A percentile compares a stretch with the other conserved stretches of the same genome.
phyloP scores from a whole-genome alignment of 1,284 basidiomycete genomes.

The Leccinum proximum region DNA sequence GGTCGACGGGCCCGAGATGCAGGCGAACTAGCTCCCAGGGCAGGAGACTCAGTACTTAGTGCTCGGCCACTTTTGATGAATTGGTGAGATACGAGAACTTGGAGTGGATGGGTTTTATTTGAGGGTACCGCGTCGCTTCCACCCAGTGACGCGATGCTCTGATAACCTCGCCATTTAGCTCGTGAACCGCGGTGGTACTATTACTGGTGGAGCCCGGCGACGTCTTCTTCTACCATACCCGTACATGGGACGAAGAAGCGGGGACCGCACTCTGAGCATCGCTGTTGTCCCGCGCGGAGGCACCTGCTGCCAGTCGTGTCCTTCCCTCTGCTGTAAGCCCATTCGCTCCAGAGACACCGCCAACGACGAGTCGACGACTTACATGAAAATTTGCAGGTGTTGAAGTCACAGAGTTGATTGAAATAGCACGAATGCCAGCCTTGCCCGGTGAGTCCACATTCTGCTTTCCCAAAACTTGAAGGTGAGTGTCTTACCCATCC shows the following conservation, averaged over 20 bases:
- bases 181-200: slow-evolving; percentile 11
- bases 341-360: not conserved
- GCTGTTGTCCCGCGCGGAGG: slow-evolving; percentile 2
- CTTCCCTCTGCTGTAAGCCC: not conserved
- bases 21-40: slow-evolving; percentile 12
- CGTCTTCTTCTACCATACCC: slow-evolving; percentile 33
- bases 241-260: slow-evolving; percentile 19
- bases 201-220: slow-evolving; percentile 12
- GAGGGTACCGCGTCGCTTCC: slow-evolving; percentile 9
- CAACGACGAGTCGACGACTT: not conserved
- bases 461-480: not conserved
- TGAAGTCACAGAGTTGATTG: not conserved
- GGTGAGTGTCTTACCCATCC: no score
- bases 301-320: slow-evolving; percentile 8
- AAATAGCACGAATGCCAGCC: not conserved
- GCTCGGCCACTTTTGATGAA: slow-evolving; percentile 23
- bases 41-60: slow-evolving; percentile 15
- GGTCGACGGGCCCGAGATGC: slow-evolving; percentile 19
- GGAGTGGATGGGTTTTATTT: slow-evolving; percentile 20
- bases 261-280: slow-evolving; percentile 10
- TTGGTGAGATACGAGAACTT: slow-evolving; percentile 17
- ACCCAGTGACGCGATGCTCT: slow-evolving; percentile 9
- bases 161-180: slow-evolving; percentile 8
- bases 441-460: not conserved
- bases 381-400: not conserved